phyloP scores from a whole-genome alignment of 495 filamentous ascomycete species.

The Lentithecium fluviatile region DNA sequence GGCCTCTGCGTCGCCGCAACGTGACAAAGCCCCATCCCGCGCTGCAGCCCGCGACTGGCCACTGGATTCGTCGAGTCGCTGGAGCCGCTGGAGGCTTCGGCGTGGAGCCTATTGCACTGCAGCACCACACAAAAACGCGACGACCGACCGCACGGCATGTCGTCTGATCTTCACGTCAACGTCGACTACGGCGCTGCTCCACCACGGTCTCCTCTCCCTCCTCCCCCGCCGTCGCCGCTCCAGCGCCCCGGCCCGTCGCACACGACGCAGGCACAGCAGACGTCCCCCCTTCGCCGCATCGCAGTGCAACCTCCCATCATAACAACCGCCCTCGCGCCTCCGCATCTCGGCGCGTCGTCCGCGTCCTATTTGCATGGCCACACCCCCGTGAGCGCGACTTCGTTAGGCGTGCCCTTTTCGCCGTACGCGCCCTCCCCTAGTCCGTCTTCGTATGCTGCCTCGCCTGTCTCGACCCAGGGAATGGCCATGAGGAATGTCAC shows the following conservation, averaged over 20 bases:
- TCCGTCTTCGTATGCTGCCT: slow-evolving; percentile 25
- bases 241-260: neutral
- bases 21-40: slow-evolving; percentile 9
- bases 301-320: slow-evolving; percentile 39
- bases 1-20: slow-evolving; percentile 9
- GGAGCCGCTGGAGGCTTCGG: slow-evolving; percentile 40
- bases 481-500: slow-evolving; percentile 38
- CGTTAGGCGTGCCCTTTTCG: slow-evolving; percentile 38
- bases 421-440: slow-evolving; percentile 32
- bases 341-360: slow-evolving; percentile 12
- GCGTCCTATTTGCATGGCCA: slow-evolving; percentile 32
- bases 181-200: slow-evolving; percentile 20
- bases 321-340: slow-evolving; percentile 36
- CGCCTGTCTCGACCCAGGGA: slow-evolving; percentile 29
- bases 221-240: slow-evolving; percentile 22
- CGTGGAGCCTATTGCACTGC: slow-evolving; percentile 10
- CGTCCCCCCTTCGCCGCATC: slow-evolving; percentile 35
- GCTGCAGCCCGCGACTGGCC: neutral
- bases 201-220: slow-evolving; percentile 31
- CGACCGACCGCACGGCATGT: slow-evolving; percentile 16
- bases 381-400: slow-evolving; percentile 33
- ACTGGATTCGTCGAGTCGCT: slow-evolving; percentile 35
- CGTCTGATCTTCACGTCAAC: slow-evolving; percentile 29
- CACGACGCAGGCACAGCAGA: slow-evolving; percentile 5
- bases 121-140: neutral